phyloP scores from a whole-genome alignment of 192 early-diverging fungal genomes.

The Rhizophagus clarus region DNA sequence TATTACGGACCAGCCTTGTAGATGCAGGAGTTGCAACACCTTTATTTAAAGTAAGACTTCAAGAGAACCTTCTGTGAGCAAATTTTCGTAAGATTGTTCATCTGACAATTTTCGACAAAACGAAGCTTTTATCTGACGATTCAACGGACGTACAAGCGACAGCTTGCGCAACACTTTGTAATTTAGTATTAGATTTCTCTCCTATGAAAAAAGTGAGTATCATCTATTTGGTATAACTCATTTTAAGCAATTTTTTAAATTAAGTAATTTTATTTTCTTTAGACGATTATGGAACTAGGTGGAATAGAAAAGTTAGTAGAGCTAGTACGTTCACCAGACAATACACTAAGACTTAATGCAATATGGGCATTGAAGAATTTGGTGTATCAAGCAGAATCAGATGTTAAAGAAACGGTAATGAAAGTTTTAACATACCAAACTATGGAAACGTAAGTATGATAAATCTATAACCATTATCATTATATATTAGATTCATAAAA shows the following conservation, averaged over 20 bases:
- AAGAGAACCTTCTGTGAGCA: not conserved
- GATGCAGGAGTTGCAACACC: slow-evolving; percentile 74
- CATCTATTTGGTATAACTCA: not conserved
- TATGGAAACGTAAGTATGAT: slow-evolving; percentile 38
- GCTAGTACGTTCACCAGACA: slow-evolving; percentile 52
- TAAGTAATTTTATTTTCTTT: not conserved
- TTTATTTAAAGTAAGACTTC: slow-evolving; percentile 58
- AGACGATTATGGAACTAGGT: slow-evolving; percentile 69
- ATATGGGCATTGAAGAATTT: slow-evolving; percentile 86
- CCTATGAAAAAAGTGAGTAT: slow-evolving; percentile 65
- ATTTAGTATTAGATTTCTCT: slow-evolving; percentile 83
- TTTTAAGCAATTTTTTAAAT: not conserved
- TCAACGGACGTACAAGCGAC: slow-evolving; percentile 62
- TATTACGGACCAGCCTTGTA: slow-evolving; percentile 75
- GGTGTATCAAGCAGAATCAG: slow-evolving; percentile 67
- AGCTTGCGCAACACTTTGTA: slow-evolving; percentile 81
- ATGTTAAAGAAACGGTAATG: slow-evolving; percentile 70
- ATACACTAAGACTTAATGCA: slow-evolving; percentile 65
- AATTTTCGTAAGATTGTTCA: not conserved
- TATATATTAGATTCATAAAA: not conserved
- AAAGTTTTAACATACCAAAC: slow-evolving; percentile 61
- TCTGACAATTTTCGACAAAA: not conserved
- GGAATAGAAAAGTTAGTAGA: slow-evolving; percentile 71
- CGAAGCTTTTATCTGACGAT: slow-evolving; percentile 60
- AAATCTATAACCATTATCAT: not conserved